These are phyloP conservation scores for Ustilago crameri DNA, from an alignment of 1,284 basidiomycete genomes.

Conservation along the genomic window DNA sequence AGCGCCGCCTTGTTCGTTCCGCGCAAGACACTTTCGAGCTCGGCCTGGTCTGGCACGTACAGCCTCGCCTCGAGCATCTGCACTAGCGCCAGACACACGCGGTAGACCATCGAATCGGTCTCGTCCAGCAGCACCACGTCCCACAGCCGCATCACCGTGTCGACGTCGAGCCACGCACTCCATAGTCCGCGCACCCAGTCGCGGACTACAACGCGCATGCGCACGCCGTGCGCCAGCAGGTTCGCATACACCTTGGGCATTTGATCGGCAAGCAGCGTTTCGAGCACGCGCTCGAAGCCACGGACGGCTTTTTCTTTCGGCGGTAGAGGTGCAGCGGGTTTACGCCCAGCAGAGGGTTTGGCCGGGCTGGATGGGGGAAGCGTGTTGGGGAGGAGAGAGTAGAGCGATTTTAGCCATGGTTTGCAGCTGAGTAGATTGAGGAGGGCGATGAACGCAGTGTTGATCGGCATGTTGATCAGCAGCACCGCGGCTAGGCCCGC, in stretches of 20 bases:
- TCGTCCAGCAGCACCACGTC: conserved; percentile 62
- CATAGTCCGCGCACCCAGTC: conserved; percentile 57
- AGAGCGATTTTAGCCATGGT: conserved; percentile 60
- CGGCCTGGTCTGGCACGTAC: conserved; percentile 57
- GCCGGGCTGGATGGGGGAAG: background rate
- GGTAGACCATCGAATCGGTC: conserved; percentile 55
- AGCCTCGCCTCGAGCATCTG: conserved; percentile 57
- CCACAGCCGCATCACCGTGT: conserved; percentile 60
- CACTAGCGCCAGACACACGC: conserved; percentile 58
- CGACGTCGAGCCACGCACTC: conserved; percentile 56
- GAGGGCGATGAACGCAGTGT: conserved; percentile 84
- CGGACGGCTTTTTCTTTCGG: conserved; percentile 43
- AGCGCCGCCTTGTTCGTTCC: conserved; percentile 59
- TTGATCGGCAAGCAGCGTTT: conserved; percentile 87
- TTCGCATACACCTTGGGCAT: conserved; percentile 84
- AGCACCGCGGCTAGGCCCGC: conserved; percentile 83
- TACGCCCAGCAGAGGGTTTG: conserved; percentile 1
- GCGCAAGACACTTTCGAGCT: conserved; percentile 49
- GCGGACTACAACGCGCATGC: conserved; percentile 45
- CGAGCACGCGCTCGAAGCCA: conserved; percentile 78
- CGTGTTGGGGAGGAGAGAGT: conserved; percentile 41
- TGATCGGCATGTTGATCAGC: conserved; percentile 81
- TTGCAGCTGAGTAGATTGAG: conserved; percentile 75
- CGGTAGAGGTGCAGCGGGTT: conserved; percentile 4
- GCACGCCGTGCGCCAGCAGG: conserved; percentile 51